These are phyloP conservation scores for Parastagonospora nodorum DNA, from an alignment of 2,329 filamentous ascomycete species.

Conservation along the genomic window DNA sequence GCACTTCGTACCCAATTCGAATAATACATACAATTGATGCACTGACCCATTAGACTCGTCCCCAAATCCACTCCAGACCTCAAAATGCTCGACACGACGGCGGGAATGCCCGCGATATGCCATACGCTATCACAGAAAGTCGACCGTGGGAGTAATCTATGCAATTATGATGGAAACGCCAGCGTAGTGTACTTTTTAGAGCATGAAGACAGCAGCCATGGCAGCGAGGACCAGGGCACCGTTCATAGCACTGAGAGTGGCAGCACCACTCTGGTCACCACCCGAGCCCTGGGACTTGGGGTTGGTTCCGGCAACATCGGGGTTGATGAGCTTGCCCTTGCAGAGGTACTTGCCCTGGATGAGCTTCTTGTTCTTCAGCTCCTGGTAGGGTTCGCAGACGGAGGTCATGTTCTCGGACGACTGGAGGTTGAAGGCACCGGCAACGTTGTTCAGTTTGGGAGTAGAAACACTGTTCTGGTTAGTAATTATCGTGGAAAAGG, in stretches of 20 bases:
- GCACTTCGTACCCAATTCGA: slow-evolving; percentile 35
- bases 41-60: slow-evolving; percentile 34
- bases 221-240: slow-evolving; percentile 53
- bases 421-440: slow-evolving; percentile 58
- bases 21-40: slow-evolving; percentile 43
- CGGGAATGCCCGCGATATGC: slow-evolving; percentile 32
- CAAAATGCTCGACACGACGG: slow-evolving; percentile 25
- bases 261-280: slow-evolving; percentile 45
- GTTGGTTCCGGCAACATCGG: slow-evolving; percentile 42
- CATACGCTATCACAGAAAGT: slow-evolving; percentile 41
- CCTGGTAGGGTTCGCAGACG: slow-evolving; percentile 50
- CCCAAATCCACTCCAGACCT: slow-evolving; percentile 29
- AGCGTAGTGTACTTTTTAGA: slow-evolving; percentile 48
- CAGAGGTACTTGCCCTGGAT: slow-evolving; percentile 51
- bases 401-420: slow-evolving; percentile 49
- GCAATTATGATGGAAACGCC: slow-evolving; percentile 46
- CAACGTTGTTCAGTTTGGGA: slow-evolving; percentile 57
- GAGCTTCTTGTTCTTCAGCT: slow-evolving; percentile 49
- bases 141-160: slow-evolving; percentile 46
- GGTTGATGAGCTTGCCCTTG: slow-evolving; percentile 45
- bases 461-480: slow-evolving; percentile 67
- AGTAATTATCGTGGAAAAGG: slow-evolving; percentile 18
- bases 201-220: slow-evolving; percentile 54
- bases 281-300: slow-evolving; percentile 34
- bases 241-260: slow-evolving; percentile 47